phyloP scores from a whole-genome alignment of 169 alveolate genomes.

The Plasmodium billcollinsi region DNA sequence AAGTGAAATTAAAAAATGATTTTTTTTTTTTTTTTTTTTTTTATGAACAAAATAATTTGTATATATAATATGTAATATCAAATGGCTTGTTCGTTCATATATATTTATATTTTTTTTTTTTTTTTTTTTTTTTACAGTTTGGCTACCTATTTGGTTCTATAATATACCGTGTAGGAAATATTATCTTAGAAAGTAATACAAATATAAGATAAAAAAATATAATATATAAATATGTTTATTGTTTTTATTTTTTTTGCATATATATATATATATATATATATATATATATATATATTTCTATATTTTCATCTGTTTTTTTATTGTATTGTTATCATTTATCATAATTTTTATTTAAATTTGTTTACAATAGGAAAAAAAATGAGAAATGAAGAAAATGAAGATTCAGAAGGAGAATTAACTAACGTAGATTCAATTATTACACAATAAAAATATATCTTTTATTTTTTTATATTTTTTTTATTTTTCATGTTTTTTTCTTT shows the following conservation, averaged over 20 bases:
- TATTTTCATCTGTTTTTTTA: neutral
- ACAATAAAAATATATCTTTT: neutral
- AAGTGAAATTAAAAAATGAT: neutral
- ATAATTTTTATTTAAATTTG: no score
- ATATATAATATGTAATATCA: neutral
- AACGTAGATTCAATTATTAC: slow-evolving; percentile 20
- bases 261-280: slow-evolving; percentile 2
- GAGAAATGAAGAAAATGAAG: slow-evolving; percentile 22
- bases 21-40: neutral
- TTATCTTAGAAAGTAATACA: slow-evolving; percentile 35
- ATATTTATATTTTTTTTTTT: slow-evolving; percentile 5
- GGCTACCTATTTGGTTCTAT: slow-evolving; percentile 67
- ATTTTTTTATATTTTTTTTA: neutral
- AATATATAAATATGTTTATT: neutral
- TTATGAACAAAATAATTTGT: neutral
- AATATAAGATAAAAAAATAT: neutral
- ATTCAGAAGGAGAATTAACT: slow-evolving; percentile 32
- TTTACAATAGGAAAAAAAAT: neutral
- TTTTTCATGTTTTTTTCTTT: neutral
- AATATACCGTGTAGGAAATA: slow-evolving; percentile 58
- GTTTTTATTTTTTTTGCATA: neutral
- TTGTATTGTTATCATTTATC: neutral
- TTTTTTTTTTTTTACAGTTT: slow-evolving; percentile 27
- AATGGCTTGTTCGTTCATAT: neutral
- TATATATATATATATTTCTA: neutral